phyloP scores from a whole-genome alignment of 345 rosid genomes.

The Lepidium aucheri region DNA sequence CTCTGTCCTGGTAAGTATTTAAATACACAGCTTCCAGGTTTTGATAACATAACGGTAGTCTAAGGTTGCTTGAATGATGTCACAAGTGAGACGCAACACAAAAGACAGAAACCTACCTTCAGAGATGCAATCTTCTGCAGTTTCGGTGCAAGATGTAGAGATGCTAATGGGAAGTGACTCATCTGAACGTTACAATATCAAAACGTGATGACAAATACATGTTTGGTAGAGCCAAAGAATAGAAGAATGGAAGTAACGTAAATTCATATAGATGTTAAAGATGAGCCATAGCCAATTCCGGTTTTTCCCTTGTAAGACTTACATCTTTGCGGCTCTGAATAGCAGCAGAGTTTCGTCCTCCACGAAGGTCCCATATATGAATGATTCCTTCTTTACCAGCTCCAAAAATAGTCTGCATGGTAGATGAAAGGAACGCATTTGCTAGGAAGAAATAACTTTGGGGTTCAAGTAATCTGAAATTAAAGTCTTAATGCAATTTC shows the following conservation, averaged over 20 bases:
- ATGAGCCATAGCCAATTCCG: not conserved
- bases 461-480: not conserved
- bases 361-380: constrained; percentile 87
- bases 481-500: not conserved
- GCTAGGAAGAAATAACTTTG: not conserved
- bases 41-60: not conserved
- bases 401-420: constrained; percentile 57
- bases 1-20: not conserved
- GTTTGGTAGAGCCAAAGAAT: not conserved
- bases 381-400: constrained; percentile 68
- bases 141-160: constrained; percentile 60
- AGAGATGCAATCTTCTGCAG: constrained; percentile 53
- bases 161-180: constrained; percentile 40
- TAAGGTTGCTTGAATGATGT: not conserved
- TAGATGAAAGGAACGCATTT: constrained; percentile 2
- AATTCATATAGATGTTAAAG: not conserved
- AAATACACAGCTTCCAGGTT: not conserved
- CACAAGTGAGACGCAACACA: not conserved
- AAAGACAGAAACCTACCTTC: constrained; percentile 19
- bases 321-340: constrained; percentile 70
- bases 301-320: constrained; percentile 1
- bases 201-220: not conserved
- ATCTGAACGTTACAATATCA: constrained; percentile 34
- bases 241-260: constrained; percentile 3
- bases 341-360: constrained; percentile 62